Conservation (phyloP, 2,329 filamentous ascomycete species). For the Botrytis elliptica region DNA sequence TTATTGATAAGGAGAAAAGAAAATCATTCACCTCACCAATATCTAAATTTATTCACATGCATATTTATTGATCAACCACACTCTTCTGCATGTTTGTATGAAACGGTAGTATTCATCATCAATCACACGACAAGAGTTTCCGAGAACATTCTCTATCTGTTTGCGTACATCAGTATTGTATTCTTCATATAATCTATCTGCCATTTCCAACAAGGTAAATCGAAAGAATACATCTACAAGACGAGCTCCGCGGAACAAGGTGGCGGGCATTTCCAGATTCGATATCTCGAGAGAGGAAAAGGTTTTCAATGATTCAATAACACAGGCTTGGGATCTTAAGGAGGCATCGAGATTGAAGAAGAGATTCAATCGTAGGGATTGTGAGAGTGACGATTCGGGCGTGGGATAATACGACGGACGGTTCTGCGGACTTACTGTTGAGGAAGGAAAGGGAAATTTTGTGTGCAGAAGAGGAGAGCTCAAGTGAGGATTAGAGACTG, state of each 20-base stretch:
- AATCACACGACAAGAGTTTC: neutral
- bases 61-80: conserved; percentile 9
- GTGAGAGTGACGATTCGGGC: conserved; percentile 7
- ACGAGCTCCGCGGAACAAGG: neutral
- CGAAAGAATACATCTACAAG: neutral
- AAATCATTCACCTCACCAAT: neutral
- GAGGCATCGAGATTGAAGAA: conserved; percentile 1
- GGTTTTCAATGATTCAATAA: conserved; percentile 12
- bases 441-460: neutral
- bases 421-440: neutral
- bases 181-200: neutral
- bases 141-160: neutral
- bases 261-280: neutral
- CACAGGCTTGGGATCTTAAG: neutral
- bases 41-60: neutral
- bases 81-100: neutral
- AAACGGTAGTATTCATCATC: neutral
- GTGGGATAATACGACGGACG: conserved; percentile 1
- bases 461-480: no score
- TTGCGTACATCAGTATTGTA: neutral
- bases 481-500: no score
- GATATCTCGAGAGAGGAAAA: neutral
- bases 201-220: neutral
- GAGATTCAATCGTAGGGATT: neutral
- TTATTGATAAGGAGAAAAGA: neutral